Base-by-base conservation (phyloP, 108 stramenopile species). In the Skeletonema menzelii region DNA sequence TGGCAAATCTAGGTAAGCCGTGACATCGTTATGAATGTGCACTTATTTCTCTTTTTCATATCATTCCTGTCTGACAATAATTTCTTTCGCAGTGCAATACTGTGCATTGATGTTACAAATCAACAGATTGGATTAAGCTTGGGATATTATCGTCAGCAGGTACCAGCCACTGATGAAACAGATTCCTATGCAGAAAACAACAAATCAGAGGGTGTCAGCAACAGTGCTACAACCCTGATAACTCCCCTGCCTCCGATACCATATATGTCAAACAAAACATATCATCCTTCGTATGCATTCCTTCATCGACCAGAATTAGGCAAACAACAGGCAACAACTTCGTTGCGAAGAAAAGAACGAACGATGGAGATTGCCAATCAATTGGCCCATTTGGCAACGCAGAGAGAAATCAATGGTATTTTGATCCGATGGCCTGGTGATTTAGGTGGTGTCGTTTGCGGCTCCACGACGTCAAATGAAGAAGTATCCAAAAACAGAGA, bases 371-470 rank as follows among this genome's bases (percentile, higher is more conserved):
- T 76, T 42, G 75, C 68, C 7, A 32, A 53, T 44, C 67, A 76
- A 30, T 56, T 76, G 19, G 63, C 68, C 17, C 68, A 69, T 34
- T 46, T 76, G 40, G 67, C 75, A n/a, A 64, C n/a, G 5, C 32
- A 69, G 8, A 31, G 67, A 56, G 28, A 68, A 27, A 67, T 76
- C 46, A 69, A 76, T 55, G 67, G 75, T 3, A 66, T 76, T 20
- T 38, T 69, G 38, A 63, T 76, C 8, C 49, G 75, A 46, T 76
- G 75, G 75, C 75, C 75, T 24, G 75, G 75, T 1, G 68, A 49
- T 69, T 38, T 46, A 37, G 63, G 53, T n/a, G 57, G 75, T 44
- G 22, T 47, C 38, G 61, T 58, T n/a, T 44, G 68, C 35, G 59
- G 20, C 26, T 44, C 62, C 26, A 24, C 19, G 15, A 15, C 37